Percentiles rank a stretch among this genome's conserved stretches.
Conservation (phyloP, 2,329 filamentous ascomycete genomes). For the Monosporascus sp. region DNA sequence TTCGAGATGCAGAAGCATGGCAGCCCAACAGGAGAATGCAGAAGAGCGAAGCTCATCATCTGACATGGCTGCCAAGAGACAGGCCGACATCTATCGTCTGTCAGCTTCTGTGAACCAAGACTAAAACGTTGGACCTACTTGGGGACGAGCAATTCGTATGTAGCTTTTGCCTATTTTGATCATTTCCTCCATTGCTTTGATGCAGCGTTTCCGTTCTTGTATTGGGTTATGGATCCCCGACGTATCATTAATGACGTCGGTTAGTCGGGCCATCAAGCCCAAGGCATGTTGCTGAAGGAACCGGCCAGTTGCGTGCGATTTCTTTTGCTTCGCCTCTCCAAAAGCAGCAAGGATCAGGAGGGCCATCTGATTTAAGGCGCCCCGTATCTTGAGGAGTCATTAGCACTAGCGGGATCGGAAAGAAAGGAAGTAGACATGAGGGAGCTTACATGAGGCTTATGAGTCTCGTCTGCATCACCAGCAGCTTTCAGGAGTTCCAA, state of each 20-base stretch:
- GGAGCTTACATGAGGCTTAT: conserved; percentile 50
- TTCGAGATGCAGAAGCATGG: conserved; percentile 69
- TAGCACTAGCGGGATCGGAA: conserved; percentile 14
- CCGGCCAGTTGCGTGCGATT: conserved; percentile 55
- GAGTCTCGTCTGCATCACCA: conserved; percentile 59
- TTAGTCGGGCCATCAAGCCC: conserved; percentile 79
- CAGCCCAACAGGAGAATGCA: conserved; percentile 79
- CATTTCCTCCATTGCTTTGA: conserved; percentile 84
- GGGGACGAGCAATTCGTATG: conserved; percentile 75
- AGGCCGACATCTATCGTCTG: conserved; percentile 71
- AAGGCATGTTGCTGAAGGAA: conserved; percentile 83
- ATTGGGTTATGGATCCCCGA: conserved; percentile 46
- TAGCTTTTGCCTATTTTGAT: conserved; percentile 69
- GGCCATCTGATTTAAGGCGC: conserved; percentile 43
- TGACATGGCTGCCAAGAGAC: conserved; percentile 76
- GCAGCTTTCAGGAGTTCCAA: conserved; percentile 78
- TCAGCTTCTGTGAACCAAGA: conserved; percentile 16
- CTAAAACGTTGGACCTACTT: conserved; percentile 48
- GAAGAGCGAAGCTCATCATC: conserved; percentile 68
- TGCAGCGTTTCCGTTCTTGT: conserved; percentile 68
- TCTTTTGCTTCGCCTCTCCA: conserved; percentile 42
- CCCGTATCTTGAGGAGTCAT: conserved; percentile 36
- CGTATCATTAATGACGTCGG: conserved; percentile 69
- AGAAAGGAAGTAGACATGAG: not conserved
- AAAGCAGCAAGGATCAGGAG: conserved; percentile 34